Conservation (phyloP, 2,329 filamentous ascomycete species). For the Trichocomaceae sp. region DNA sequence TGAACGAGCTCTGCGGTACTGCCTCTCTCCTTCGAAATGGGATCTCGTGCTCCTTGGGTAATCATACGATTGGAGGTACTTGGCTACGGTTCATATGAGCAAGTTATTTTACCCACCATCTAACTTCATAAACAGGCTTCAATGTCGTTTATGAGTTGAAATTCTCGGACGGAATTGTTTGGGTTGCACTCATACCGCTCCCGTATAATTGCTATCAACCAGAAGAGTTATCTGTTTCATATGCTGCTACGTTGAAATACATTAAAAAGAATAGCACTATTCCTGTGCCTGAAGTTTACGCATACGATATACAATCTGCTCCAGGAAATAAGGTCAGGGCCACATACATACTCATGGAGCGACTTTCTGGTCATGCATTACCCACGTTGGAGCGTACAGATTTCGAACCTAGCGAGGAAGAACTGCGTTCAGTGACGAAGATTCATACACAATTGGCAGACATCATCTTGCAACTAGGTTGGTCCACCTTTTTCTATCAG, state of each 20-base stretch:
- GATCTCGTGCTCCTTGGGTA: background rate
- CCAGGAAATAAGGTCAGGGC: background rate
- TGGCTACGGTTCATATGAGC: background rate
- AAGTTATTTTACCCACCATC: background rate
- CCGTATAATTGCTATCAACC: constrained; percentile 1
- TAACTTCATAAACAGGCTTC: background rate
- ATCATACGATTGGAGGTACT: constrained; percentile 1
- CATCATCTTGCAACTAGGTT: constrained; percentile 5
- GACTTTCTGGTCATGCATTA: background rate
- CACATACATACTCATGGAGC: constrained; percentile 2
- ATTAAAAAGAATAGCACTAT: background rate
- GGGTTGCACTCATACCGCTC: background rate
- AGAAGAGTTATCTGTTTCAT: background rate
- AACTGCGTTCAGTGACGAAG: background rate
- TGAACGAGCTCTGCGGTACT: background rate
- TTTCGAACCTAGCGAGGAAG: background rate
- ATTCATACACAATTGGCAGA: constrained; percentile 1
- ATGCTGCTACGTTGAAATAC: constrained; percentile 2
- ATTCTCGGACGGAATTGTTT: background rate
- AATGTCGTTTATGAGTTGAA: background rate
- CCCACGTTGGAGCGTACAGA: background rate
- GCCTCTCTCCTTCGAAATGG: background rate
- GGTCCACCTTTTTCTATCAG: too few species aligned
- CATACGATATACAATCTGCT: background rate
- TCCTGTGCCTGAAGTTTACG: background rate